Evolutionary conservation across 2,329 filamentous ascomycete genomes (phyloP).

Genomic region (Coleophoma eucalyptorum): DNA sequence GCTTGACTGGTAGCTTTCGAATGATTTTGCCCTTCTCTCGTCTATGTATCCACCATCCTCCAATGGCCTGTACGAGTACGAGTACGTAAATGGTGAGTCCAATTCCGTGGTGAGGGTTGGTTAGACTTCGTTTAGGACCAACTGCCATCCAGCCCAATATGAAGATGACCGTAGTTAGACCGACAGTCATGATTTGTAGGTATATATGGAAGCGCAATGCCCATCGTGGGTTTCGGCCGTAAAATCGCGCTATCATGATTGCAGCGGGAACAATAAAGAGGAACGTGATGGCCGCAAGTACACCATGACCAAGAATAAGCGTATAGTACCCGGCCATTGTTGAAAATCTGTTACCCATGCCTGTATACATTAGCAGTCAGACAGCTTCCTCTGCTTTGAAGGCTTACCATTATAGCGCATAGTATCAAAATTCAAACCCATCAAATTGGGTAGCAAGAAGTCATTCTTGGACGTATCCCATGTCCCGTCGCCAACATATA

Average conservation of each 20-base stretch:
- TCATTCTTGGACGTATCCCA: constrained; percentile 77
- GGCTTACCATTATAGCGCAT: constrained; percentile 77
- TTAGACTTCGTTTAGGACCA: constrained; percentile 64
- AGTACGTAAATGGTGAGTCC: constrained; percentile 75
- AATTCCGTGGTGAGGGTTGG: constrained; percentile 83
- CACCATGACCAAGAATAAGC: constrained; percentile 67
- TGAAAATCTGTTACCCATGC: constrained; percentile 79
- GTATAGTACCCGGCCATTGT: constrained; percentile 65
- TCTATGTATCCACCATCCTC: constrained; percentile 56
- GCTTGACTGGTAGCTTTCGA: constrained; percentile 29
- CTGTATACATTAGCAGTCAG: constrained; percentile 25
- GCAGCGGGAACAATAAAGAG: constrained; percentile 69
- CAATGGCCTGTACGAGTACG: constrained; percentile 67
- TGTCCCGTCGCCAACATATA: constrained; percentile 77
- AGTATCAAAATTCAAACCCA: constrained; percentile 74
- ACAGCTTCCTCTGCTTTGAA: background rate
- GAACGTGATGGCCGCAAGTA: constrained; percentile 71
- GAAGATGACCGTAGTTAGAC: constrained; percentile 68
- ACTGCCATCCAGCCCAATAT: constrained; percentile 77
- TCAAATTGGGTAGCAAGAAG: constrained; percentile 74
- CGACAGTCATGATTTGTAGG: constrained; percentile 64
- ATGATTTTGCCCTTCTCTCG: constrained; percentile 37
- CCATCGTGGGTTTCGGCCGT: constrained; percentile 54
- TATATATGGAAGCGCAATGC: constrained; percentile 71
- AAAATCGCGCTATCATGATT: constrained; percentile 72